These are phyloP conservation scores for Chenopodium album DNA, from an alignment of 148 eudicot species.

Conservation along the genomic window DNA sequence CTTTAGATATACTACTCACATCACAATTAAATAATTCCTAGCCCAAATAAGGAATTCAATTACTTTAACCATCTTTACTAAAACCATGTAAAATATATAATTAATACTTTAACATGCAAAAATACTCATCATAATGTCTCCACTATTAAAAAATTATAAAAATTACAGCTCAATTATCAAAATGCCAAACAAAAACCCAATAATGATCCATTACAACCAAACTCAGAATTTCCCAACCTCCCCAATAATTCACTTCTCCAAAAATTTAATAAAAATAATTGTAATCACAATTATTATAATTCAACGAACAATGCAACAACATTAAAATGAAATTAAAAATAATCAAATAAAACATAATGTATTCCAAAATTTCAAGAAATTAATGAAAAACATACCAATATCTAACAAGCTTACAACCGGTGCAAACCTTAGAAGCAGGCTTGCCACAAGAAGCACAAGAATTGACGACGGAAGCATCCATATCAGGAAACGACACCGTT, in stretches of 20 bases:
- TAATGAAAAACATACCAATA: conserved; percentile 55
- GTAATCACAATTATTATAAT: neutral
- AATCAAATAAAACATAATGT: no score
- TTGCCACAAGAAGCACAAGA: conserved; percentile 56
- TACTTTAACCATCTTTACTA: no score
- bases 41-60: no score
- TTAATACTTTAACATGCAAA: no score
- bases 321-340: neutral
- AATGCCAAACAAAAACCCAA: neutral
- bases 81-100: no score
- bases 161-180: neutral
- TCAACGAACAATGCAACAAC: neutral
- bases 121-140: no score
- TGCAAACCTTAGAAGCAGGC: conserved; percentile 39
- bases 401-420: conserved; percentile 62
- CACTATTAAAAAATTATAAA: no score
- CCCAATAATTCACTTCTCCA: neutral
- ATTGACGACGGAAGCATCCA: conserved; percentile 27
- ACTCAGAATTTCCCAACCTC: no score
- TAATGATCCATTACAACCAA: neutral
- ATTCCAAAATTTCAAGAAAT: neutral
- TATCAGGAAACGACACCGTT: conserved; percentile 7
- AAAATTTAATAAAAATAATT: no score
- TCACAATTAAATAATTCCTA: no score
- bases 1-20: no score